Percentiles rank a stretch among this genome's conserved stretches.
phyloP scores from a whole-genome alignment of 129 eudicot genomes.

The Centrapalus pauciflorus region DNA sequence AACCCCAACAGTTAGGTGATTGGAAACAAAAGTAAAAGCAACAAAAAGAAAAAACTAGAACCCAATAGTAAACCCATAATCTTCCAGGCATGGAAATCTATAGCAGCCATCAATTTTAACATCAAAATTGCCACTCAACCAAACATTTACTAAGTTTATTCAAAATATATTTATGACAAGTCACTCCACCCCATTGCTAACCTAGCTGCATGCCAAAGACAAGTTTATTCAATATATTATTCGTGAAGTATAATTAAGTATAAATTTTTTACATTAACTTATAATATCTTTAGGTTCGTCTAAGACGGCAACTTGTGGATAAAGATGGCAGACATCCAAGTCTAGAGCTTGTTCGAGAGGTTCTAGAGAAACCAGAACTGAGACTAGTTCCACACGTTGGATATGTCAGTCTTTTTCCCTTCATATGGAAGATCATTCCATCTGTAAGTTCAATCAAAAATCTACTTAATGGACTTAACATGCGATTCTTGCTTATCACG shows the following conservation, averaged over 20 bases:
- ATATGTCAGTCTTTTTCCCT: constrained; percentile 95
- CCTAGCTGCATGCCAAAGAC: too few relatives aligned
- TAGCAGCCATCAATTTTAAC: neutral
- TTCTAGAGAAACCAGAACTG: constrained; percentile 55
- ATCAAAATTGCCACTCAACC: neutral
- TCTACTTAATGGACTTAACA: too few relatives aligned
- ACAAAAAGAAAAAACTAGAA: too few relatives aligned
- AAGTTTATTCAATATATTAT: neutral
- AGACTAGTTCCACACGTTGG: constrained; percentile 94
- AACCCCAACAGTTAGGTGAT: too few relatives aligned
- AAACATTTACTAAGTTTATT: neutral
- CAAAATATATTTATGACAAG: too few relatives aligned
- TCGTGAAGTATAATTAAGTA: neutral
- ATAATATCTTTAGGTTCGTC: constrained; percentile 61
- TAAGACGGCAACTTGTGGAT: constrained; percentile 56
- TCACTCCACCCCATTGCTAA: too few relatives aligned
- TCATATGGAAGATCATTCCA: constrained; percentile 77
- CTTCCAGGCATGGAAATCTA: too few relatives aligned
- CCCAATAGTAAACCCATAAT: too few relatives aligned
- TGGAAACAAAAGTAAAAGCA: too few relatives aligned
- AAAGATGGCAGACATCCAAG: constrained; percentile 41
- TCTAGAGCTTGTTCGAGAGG: constrained; percentile 77
- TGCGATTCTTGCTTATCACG: neutral
- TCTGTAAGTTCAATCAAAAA: constrained; percentile 67
- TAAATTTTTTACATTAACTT: neutral